A percentile compares a stretch with the other conserved stretches of the same genome.
Evolutionary conservation across 2,329 filamentous ascomycete species (phyloP).

Genomic region (Elsinoe australis): DNA sequence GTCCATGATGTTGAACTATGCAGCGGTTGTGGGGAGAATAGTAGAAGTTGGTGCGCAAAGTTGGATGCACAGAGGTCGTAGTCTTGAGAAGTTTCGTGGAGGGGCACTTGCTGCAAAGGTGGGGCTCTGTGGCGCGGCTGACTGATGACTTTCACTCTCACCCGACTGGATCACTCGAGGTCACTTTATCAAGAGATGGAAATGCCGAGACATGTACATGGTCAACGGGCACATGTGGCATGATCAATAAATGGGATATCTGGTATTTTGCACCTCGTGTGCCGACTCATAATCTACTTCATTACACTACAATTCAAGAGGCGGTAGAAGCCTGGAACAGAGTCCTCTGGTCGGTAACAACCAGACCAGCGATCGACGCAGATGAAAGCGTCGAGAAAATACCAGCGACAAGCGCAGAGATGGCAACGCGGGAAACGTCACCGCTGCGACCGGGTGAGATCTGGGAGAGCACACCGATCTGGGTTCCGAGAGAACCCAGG

Average conservation of each 20-base stretch:
- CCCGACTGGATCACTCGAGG: neutral
- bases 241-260: neutral
- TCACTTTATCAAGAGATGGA: neutral
- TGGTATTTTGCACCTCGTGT: neutral
- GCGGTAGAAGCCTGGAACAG: constrained; percentile 19
- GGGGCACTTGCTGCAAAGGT: neutral
- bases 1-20: constrained; percentile 27
- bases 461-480: constrained; percentile 80
- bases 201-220: neutral
- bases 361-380: constrained; percentile 68
- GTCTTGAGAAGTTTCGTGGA: neutral
- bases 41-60: neutral
- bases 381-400: constrained; percentile 71
- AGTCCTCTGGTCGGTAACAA: constrained; percentile 51
- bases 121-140: neutral
- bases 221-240: no score
- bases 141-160: neutral
- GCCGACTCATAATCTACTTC: constrained; percentile 2
- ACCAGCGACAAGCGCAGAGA: constrained; percentile 71
- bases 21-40: neutral
- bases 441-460: constrained; percentile 66
- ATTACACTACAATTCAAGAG: constrained; percentile 5
- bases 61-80: no score
- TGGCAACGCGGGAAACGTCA: constrained; percentile 66
- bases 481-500: constrained; percentile 77